Base-by-base conservation (phyloP, 768 basidiomycete genomes). In the Termitomyces sp. region DNA sequence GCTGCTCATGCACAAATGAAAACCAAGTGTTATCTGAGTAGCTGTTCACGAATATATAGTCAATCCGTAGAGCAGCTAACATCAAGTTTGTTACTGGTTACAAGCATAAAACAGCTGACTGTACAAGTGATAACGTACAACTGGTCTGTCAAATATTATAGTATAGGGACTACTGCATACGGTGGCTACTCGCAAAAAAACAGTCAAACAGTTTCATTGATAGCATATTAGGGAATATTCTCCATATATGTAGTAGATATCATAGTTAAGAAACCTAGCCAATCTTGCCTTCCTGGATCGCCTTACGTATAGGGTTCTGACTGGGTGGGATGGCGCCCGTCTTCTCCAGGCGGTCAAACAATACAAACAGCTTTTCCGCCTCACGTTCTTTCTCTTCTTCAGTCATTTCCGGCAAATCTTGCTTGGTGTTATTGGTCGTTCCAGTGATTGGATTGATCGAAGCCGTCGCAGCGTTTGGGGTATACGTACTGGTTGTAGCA, bases 351-450 rank as follows among this genome's bases (percentile, higher is more conserved):
- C 96, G 80, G 64, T 97, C 92, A 69, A 99, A 98, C 20, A 98
- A 79, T 38, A 91, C 86, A 69, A 98, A 93, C 46, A 99, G 78
- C 69, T 88, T 88, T 78, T 98, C 96, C 57, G 95, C 90, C 76
- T 99, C 97, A 10, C 76, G 77, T 70, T 97, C 94, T 73, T 96
- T 97, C 80, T 99, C 96, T 70, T 96, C 95, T 36, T 96, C 89
- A 0, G 94, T 89, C 95, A 99, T 96, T 54, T 85, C 76, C 4
- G 76, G 78, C 9, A 70, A 51, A 6, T 71, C 72, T 17, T 79
- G 67, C 51, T 75, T 77, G 2, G 74, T 71, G 57, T 75, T 73
- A 40, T 81, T 75, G 6, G 79, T 82, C 12, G 86, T 86, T n/a
- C 94, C 94, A 1, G 95, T 96, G 70, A 93, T 95, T 1, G 92